phyloP scores from a whole-genome alignment of 345 rosid species.

The Citrus cavaleriei region DNA sequence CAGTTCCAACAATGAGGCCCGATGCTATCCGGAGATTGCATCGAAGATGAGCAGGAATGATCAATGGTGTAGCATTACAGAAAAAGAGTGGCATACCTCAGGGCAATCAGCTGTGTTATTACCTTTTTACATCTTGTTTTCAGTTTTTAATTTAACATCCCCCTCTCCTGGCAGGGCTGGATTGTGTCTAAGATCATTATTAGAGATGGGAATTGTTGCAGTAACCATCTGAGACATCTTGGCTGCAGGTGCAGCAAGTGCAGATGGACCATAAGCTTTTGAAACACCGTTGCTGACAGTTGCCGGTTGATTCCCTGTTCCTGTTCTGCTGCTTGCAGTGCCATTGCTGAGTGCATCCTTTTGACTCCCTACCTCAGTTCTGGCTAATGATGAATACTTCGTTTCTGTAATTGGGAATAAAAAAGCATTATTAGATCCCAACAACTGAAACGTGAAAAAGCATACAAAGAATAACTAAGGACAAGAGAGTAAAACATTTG shows the following conservation, averaged over 20 bases:
- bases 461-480: not conserved
- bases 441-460: not conserved
- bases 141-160: conserved; percentile 33
- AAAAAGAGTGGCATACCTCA: conserved; percentile 16
- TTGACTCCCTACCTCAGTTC: conserved; percentile 51
- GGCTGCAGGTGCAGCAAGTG: conserved; percentile 21
- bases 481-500: not conserved
- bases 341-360: conserved; percentile 38
- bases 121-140: conserved; percentile 19
- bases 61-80: conserved; percentile 1
- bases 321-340: conserved; percentile 35
- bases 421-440: conserved; percentile 12
- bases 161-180: conserved; percentile 42
- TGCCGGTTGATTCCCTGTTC: conserved; percentile 41
- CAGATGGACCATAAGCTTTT: conserved; percentile 29
- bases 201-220: conserved; percentile 21
- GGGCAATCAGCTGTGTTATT: conserved; percentile 11
- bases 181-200: conserved; percentile 32
- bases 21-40: conserved; percentile 5
- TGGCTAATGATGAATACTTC: conserved; percentile 59
- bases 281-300: conserved; percentile 45
- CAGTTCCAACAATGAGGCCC: conserved; percentile 21
- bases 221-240: conserved; percentile 32
- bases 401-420: conserved; percentile 50
- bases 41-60: conserved; percentile 13